These are phyloP conservation scores for Metschnikowia gruessii DNA, from an alignment of 805 yeast genomes.

Conservation along the genomic window DNA sequence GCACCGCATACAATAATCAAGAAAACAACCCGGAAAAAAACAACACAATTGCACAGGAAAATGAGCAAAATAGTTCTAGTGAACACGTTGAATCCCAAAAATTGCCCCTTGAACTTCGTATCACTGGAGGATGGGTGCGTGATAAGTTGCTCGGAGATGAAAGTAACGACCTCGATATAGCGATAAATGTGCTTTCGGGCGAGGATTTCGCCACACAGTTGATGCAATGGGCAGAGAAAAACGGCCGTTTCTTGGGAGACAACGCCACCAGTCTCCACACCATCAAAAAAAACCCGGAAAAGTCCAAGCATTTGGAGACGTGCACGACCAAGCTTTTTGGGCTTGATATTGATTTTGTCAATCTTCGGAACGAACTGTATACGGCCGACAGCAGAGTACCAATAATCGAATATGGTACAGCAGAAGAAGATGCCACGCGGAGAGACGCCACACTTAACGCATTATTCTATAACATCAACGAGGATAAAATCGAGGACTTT, in stretches of 20 bases:
- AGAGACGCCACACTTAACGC: slow-evolving; percentile 97
- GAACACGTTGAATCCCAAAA: too few relatives aligned
- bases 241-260: slow-evolving; percentile 29
- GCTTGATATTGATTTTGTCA: slow-evolving; percentile 90
- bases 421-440: slow-evolving; percentile 85
- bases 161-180: slow-evolving; percentile 89
- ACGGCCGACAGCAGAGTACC: slow-evolving; percentile 88
- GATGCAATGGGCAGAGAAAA: slow-evolving; percentile 42
- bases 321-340: slow-evolving; percentile 87
- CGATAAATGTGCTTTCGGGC: slow-evolving; percentile 81
- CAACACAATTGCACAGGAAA: not conserved
- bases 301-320: slow-evolving; percentile 94
- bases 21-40: too few relatives aligned
- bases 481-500: slow-evolving; percentile 74
- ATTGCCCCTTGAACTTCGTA: slow-evolving; percentile 61
- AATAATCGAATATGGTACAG: slow-evolving; percentile 76
- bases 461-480: slow-evolving; percentile 76
- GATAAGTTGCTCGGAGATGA: slow-evolving; percentile 82
- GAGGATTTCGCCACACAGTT: slow-evolving; percentile 75
- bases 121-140: slow-evolving; percentile 99
- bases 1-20: slow-evolving; percentile 38
- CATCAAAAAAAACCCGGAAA: slow-evolving; percentile 90
- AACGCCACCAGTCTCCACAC: slow-evolving; percentile 55
- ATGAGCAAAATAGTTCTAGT: too few relatives aligned
- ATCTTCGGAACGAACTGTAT: slow-evolving; percentile 83